Evolutionary conservation across 805 yeast genomes (phyloP).

Genomic region (Metschnikowia gruessii): DNA sequence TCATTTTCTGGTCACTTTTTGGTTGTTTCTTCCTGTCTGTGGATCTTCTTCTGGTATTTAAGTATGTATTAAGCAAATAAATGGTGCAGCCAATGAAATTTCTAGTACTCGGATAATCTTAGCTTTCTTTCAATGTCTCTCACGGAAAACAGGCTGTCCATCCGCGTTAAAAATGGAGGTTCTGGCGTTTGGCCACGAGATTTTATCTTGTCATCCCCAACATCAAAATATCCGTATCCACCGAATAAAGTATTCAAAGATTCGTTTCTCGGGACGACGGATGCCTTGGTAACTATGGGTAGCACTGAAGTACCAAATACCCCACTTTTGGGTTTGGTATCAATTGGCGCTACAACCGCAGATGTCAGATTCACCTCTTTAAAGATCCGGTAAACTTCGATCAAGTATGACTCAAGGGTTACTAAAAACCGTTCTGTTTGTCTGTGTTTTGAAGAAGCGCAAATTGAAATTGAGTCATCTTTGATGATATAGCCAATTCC

Average conservation of each 20-base stretch:
- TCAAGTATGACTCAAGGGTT: conserved; percentile 49
- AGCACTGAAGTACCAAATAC: neutral
- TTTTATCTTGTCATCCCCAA: conserved; percentile 50
- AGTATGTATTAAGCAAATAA: neutral
- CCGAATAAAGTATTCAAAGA: conserved; percentile 43
- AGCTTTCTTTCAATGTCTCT: conserved; percentile 64
- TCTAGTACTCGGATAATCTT: conserved; percentile 57
- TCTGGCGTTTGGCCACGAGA: conserved; percentile 60
- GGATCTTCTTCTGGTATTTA: neutral
- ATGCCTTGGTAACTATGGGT: conserved; percentile 11
- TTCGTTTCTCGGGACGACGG: conserved; percentile 11
- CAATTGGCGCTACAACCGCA: conserved; percentile 24
- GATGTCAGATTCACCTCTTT: conserved; percentile 23
- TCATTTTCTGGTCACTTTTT: too few species aligned
- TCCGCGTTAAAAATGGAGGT: conserved; percentile 43
- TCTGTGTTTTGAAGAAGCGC: conserved; percentile 59
- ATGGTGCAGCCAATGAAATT: neutral
- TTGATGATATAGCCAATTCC: conserved; percentile 56
- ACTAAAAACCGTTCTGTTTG: conserved; percentile 55
- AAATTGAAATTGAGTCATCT: conserved; percentile 50
- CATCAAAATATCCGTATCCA: conserved; percentile 60
- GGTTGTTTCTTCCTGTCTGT: too few species aligned
- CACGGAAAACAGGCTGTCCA: conserved; percentile 39
- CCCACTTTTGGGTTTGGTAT: conserved; percentile 23
- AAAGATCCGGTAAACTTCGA: conserved; percentile 41